A percentile compares a stretch with the other conserved stretches of the same genome.
These are phyloP conservation scores for Apiospora pterosperma DNA, from an alignment of 2,329 filamentous ascomycete genomes.

Conservation along the genomic window DNA sequence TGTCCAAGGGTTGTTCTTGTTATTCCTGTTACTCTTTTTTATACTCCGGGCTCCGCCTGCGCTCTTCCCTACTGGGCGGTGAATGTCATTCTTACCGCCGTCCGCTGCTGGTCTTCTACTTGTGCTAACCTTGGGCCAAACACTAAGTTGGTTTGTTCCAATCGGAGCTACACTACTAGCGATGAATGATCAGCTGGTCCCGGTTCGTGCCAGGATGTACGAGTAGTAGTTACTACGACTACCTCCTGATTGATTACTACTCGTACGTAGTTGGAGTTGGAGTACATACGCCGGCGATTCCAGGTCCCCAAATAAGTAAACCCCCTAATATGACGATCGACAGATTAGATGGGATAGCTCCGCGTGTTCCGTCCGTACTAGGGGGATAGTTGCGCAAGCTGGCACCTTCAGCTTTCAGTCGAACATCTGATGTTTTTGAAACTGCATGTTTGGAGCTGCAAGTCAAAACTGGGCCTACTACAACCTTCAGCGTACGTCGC, in stretches of 20 bases:
- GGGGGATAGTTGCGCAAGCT: neutral
- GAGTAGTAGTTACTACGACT: no score
- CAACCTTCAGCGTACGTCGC: no score
- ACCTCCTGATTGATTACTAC: no score
- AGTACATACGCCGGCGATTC: no score
- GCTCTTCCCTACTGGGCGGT: neutral
- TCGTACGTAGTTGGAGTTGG: no score
- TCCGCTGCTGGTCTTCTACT: neutral
- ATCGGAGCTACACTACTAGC: no score
- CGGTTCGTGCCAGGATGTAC: no score
- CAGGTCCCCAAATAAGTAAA: neutral
- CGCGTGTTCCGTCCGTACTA: neutral
- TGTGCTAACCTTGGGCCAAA: neutral
- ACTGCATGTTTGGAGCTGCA: neutral
- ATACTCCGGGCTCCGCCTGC: neutral
- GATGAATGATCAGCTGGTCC: no score
- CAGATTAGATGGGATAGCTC: neutral
- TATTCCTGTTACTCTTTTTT: neutral
- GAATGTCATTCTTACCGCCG: neutral
- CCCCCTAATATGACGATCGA: neutral
- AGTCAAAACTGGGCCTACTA: no score
- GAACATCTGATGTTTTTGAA: neutral
- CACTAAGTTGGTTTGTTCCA: neutral
- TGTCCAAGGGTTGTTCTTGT: no score
- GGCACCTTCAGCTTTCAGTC: neutral